Evolutionary conservation across 2,329 filamentous ascomycete genomes (phyloP), one percentile per base, ranked within the genome.

Genomic region (Aspergillus sp.): DNA sequence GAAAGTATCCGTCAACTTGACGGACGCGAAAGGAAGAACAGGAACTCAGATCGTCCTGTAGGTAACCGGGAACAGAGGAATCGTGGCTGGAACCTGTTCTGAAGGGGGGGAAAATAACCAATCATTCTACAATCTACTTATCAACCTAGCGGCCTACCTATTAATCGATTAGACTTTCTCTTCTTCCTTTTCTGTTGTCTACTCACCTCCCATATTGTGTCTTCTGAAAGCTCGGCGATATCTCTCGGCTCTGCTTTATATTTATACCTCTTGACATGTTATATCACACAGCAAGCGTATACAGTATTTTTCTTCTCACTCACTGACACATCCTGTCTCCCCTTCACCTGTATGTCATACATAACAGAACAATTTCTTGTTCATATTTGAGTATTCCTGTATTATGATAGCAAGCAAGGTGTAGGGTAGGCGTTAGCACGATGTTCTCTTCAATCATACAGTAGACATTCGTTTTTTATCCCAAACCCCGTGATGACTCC

Each of bases 1-100:
- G 93, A 98, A 74, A 90, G 91, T 60, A 78, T 99, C 69, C 84
- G 91, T 61, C 89, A 93, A 70, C 81, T 99, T 8, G 93, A 98
- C 71, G 88, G 89, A 8, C 82, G 89, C 57, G 89, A 30, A 30
- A 30, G 89, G 66, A 86, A 87, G 71, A 82, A 86, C 30, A 79
- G 81, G 19, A 72, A 69, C 53, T 68, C 71, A 56, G 72, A 80
- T 42, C 73, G 77, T 39, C 70, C 73, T 23, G 68, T 73, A 56
- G 69, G 68, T 58, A 63, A 64, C 25, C 74, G 73, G 53, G 77
- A 78, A 61, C 73, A 74, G 58, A 74, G 74, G 57, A 73, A 70
- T 27, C 71, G 74, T 55, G 70, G 75, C 8, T 81, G 79, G 79
- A 77, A 77, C 64, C 66, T 80, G 52, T 81, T 81, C 66, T 80